Conservation (phyloP, 805 yeast species). For the Wickerhamomyces sydowiorum region DNA sequence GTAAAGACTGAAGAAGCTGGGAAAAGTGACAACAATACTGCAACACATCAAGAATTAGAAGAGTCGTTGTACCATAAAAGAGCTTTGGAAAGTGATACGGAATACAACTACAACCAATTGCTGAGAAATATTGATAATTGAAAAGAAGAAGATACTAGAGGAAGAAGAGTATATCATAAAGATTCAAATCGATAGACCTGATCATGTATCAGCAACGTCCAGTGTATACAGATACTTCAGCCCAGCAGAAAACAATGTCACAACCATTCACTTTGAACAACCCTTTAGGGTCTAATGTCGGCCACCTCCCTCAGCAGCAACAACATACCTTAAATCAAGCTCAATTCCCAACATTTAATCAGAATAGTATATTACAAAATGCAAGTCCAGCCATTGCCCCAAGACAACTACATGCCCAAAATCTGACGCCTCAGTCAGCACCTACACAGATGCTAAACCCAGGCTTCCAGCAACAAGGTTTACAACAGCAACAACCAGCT, state of each 20-base stretch:
- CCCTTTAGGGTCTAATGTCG: no score
- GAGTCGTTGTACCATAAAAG: no score
- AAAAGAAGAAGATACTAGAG: no score
- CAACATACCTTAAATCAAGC: background rate
- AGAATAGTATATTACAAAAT: background rate
- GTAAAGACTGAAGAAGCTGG: no score
- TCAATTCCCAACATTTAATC: background rate
- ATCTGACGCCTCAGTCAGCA: background rate
- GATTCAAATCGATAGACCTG: background rate
- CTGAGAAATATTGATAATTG: no score
- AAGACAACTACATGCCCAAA: slow-evolving; percentile 1
- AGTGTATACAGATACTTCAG: slow-evolving; percentile 1
- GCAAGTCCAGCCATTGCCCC: background rate
- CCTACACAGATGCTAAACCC: background rate
- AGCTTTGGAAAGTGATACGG: no score
- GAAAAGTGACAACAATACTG: no score
- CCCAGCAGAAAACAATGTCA: background rate
- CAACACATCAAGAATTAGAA: no score
- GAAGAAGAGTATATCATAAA: no score
- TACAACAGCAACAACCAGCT: slow-evolving; percentile 7
- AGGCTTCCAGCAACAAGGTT: slow-evolving; percentile 3
- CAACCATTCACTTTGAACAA: no score
- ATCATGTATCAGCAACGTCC: slow-evolving; percentile 2
- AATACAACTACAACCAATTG: no score
- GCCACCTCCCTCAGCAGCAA: background rate